Evolutionary conservation across 2,329 filamentous ascomycete genomes (phyloP), one percentile per base, ranked within the genome.

Genomic region (Phaeophleospora eucalypticola): DNA sequence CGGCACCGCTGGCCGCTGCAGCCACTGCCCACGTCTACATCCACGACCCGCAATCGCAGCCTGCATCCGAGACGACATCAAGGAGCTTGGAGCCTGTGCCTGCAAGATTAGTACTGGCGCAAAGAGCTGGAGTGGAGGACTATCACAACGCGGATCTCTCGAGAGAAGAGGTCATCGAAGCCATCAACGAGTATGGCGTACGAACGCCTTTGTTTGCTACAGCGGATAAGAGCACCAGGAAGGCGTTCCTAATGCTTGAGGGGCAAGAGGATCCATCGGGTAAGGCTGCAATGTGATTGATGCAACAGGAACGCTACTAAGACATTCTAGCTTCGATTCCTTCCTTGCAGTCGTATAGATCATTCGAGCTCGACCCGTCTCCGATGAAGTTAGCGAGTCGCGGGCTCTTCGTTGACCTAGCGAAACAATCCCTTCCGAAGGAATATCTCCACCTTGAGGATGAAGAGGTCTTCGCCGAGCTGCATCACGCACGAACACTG

Each of bases 81-180:
- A 61, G 56, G 58, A 66, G 43, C 40, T 61, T 70, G 49, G 61
- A 59, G 4, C 68, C 73, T 14, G 66, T 71, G 45, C 69, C 70
- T 33, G 73, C 75, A 54, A 68, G 75, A 59, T 61, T 78, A 47
- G 69, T 78, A 40, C 58, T 78, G 49, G 75, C 75, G 41, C 71
- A 76, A 60, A 65, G 74, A 57, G 67, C 76, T 19, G 74, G 74
- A 15, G 64, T 78, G 27, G 72, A 74, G 43, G 67, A 70, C 44
- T 77, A 70, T 62, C 74, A 78, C 54, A 60, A 64, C 18, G 60
- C 74, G 39, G 64, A 69, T 47, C 54, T 69, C 48, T 54, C 64
- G 20, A 65, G 65, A 40, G 65, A 71, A 9, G 65, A 70, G 8
- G 64, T 64, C n/a, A 58, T 78, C 41, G 55, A 67, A 29, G 67